Percentiles rank a stretch among this genome's conserved stretches.
Conservation (phyloP, 345 rosid species). For the Combretum micranthum region DNA sequence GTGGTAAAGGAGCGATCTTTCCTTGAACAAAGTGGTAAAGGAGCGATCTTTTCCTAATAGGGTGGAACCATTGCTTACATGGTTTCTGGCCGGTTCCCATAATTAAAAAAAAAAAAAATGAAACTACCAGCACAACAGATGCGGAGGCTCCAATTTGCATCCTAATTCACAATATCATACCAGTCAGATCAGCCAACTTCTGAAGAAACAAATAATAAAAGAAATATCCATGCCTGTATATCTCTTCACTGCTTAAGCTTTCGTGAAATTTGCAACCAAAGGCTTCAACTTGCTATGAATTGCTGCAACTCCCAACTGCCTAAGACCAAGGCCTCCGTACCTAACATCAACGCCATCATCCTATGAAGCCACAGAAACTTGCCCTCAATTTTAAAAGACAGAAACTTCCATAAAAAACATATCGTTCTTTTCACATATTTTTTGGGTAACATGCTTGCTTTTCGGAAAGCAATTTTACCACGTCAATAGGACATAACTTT, state of each 20-base stretch:
- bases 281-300: conserved; percentile 66
- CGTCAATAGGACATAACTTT: conserved; percentile 59
- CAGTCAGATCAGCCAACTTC: background rate
- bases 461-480: conserved; percentile 29
- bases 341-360: conserved; percentile 74
- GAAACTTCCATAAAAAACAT: no score
- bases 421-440: no score
- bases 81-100: no score
- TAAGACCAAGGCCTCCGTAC: conserved; percentile 56
- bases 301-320: conserved; percentile 65
- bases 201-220: background rate
- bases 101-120: no score
- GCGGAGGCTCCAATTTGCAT: conserved; percentile 26
- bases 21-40: no score
- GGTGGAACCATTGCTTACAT: no score
- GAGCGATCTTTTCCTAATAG: no score
- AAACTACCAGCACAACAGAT: no score
- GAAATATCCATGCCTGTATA: conserved; percentile 36
- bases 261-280: conserved; percentile 50
- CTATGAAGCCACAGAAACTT: conserved; percentile 17
- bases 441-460: no score
- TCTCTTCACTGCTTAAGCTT: conserved; percentile 58
- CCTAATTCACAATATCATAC: background rate
- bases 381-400: background rate
- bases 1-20: no score